phyloP scores from a whole-genome alignment of 352 stramenopile genomes.

The Globisporangium splendens region DNA sequence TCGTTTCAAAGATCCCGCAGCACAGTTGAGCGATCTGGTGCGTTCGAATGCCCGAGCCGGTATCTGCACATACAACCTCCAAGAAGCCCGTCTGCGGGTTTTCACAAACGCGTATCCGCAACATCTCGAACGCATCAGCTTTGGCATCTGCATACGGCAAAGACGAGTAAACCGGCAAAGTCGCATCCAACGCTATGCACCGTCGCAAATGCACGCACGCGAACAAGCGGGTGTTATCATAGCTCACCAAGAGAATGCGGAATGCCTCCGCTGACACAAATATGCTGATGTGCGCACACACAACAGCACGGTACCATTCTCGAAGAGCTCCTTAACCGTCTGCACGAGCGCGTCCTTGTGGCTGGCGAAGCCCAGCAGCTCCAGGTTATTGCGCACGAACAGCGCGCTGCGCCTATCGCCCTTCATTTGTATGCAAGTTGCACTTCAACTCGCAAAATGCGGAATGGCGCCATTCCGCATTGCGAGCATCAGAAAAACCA shows the following conservation, averaged over 20 bases:
- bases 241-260: too few relatives aligned
- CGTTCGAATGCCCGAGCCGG: constrained; percentile 58
- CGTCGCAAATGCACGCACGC: neutral
- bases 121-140: constrained; percentile 22
- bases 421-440: neutral
- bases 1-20: constrained; percentile 70
- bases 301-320: constrained; percentile 47
- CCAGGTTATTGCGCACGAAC: constrained; percentile 68
- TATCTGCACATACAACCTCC: constrained; percentile 77
- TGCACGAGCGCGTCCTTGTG: constrained; percentile 61
- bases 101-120: constrained; percentile 43
- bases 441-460: constrained; percentile 1
- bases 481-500: neutral
- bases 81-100: constrained; percentile 27
- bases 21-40: constrained; percentile 67
- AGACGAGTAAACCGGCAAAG: constrained; percentile 15
- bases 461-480: neutral
- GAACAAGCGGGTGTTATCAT: too few relatives aligned
- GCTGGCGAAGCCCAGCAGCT: constrained; percentile 69
- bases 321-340: constrained; percentile 77
- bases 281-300: neutral
- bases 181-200: constrained; percentile 56
- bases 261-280: too few relatives aligned
- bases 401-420: constrained; percentile 27
- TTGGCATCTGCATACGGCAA: constrained; percentile 16